Percentiles rank a stretch among this genome's conserved stretches.
phyloP scores from a whole-genome alignment of 495 filamentous ascomycete genomes.

The Clavariopsis aquatica region DNA sequence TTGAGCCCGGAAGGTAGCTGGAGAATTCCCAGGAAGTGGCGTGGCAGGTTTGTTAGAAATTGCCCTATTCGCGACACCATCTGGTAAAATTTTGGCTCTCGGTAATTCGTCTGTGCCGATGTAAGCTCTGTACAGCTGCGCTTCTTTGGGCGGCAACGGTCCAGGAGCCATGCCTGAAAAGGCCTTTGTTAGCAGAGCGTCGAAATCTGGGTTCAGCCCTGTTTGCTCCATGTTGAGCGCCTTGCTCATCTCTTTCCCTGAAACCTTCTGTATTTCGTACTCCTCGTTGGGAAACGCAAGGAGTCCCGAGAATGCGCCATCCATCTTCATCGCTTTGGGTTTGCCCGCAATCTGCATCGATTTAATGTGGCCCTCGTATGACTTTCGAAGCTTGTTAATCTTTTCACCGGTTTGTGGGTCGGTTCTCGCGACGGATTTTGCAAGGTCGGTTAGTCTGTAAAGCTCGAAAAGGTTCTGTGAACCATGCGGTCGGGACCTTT shows the following conservation, averaged over 20 bases:
- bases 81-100: slow-evolving; percentile 52
- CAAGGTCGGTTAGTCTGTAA: slow-evolving; percentile 62
- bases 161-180: slow-evolving; percentile 57
- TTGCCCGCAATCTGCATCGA: slow-evolving; percentile 62
- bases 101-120: slow-evolving; percentile 28
- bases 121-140: slow-evolving; percentile 12
- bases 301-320: slow-evolving; percentile 32
- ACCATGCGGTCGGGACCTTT: slow-evolving; percentile 55
- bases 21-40: slow-evolving; percentile 20
- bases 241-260: slow-evolving; percentile 56
- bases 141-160: slow-evolving; percentile 45
- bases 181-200: slow-evolving; percentile 50
- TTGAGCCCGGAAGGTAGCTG: slow-evolving; percentile 21
- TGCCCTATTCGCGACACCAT: slow-evolving; percentile 42
- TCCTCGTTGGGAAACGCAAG: slow-evolving; percentile 63
- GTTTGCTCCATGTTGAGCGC: slow-evolving; percentile 45
- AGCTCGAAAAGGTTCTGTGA: slow-evolving; percentile 64
- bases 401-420: slow-evolving; percentile 69
- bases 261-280: slow-evolving; percentile 64
- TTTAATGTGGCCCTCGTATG: slow-evolving; percentile 71
- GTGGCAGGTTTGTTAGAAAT: slow-evolving; percentile 5
- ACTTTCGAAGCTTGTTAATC: slow-evolving; percentile 72
- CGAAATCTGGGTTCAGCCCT: slow-evolving; percentile 47
- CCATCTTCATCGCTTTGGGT: slow-evolving; percentile 58
- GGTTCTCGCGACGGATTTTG: slow-evolving; percentile 63